Conservation (phyloP, 345 rosid genomes). For the Zanthoxylum bungeanum region DNA sequence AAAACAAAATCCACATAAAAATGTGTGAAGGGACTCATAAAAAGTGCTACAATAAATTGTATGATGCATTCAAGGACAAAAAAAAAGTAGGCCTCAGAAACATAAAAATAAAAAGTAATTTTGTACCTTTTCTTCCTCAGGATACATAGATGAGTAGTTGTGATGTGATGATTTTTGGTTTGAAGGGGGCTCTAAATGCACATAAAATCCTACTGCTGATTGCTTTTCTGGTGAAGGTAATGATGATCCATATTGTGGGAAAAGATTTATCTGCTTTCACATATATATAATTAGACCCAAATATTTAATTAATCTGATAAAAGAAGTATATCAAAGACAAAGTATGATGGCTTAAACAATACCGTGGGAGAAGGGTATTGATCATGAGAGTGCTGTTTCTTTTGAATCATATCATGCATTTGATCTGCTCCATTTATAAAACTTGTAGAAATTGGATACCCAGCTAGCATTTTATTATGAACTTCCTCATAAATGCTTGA, state of each 20-base stretch:
- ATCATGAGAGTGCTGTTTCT: constrained; percentile 20
- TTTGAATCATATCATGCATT: constrained; percentile 29
- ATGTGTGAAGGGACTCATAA: too few species aligned
- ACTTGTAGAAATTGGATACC: constrained; percentile 26
- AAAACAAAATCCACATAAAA: too few species aligned
- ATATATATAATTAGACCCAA: not conserved
- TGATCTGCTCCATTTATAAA: constrained; percentile 28
- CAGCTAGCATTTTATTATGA: constrained; percentile 22
- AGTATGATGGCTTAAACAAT: not conserved
- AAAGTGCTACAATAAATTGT: too few species aligned
- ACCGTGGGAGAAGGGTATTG: constrained; percentile 41
- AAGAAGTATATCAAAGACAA: not conserved
- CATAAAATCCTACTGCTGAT: constrained; percentile 38
- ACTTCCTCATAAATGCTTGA: not conserved
- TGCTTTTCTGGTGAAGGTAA: constrained; percentile 23
- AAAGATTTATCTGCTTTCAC: constrained; percentile 37
- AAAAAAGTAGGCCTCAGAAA: too few species aligned
- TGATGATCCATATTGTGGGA: constrained; percentile 12
- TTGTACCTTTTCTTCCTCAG: constrained; percentile 47
- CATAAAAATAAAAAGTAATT: too few species aligned
- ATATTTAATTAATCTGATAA: not conserved
- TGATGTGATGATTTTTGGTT: constrained; percentile 42
- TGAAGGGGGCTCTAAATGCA: constrained; percentile 59
- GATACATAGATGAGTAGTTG: constrained; percentile 21
- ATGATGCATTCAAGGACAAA: too few species aligned